Conservation (phyloP, 2,329 filamentous ascomycete species). For the Helicocarpus griseus region DNA sequence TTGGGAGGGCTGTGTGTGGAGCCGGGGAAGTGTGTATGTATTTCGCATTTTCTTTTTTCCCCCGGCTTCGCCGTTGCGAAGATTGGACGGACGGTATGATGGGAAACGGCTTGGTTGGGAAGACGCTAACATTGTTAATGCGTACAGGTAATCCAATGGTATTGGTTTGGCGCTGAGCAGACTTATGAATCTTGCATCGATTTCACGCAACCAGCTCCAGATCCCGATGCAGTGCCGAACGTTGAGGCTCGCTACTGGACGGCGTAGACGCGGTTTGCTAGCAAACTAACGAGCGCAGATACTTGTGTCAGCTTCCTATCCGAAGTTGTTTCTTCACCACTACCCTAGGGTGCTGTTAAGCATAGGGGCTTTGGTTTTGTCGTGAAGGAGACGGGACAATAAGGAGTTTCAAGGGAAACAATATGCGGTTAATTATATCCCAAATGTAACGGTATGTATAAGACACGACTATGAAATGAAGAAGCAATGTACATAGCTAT, state of each 20-base stretch:
- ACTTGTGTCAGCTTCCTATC: too few species aligned
- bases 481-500: not conserved
- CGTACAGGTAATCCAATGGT: slow-evolving; percentile 23
- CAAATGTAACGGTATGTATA: too few species aligned
- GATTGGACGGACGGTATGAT: not conserved
- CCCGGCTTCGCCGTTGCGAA: not conserved
- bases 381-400: too few species aligned
- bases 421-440: too few species aligned
- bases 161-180: slow-evolving; percentile 26
- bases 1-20: slow-evolving; percentile 19
- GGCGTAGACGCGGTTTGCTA: not conserved
- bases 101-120: not conserved
- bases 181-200: slow-evolving; percentile 28
- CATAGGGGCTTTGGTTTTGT: too few species aligned
- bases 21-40: slow-evolving; percentile 19
- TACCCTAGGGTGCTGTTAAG: too few species aligned
- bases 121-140: not conserved
- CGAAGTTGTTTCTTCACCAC: too few species aligned
- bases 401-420: too few species aligned
- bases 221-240: not conserved
- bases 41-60: not conserved
- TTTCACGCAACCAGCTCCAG: slow-evolving; percentile 13
- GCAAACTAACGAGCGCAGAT: too few species aligned
- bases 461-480: not conserved
- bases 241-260: not conserved